These are phyloP conservation scores for Penicillium dipodomyicola DNA, from an alignment of 495 filamentous ascomycete species.

Conservation along the genomic window DNA sequence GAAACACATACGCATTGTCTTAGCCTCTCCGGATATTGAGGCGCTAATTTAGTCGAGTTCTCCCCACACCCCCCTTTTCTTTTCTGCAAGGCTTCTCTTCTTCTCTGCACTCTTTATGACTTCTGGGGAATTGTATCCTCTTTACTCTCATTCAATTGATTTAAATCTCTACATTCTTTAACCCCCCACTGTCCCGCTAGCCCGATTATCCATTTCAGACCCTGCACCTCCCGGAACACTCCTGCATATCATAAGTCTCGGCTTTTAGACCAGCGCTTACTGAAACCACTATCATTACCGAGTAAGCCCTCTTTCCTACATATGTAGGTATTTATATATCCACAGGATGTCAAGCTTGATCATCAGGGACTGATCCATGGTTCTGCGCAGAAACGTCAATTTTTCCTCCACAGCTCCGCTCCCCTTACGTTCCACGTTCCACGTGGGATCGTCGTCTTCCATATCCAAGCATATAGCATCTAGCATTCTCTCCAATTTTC, in stretches of 20 bases:
- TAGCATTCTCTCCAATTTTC: neutral
- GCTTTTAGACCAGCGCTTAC: constrained; percentile 1
- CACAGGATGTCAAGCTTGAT: neutral
- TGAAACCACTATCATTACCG: neutral
- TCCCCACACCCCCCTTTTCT: constrained; percentile 7
- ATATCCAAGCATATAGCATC: neutral
- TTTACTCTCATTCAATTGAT: constrained; percentile 1
- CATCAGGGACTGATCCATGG: constrained; percentile 1
- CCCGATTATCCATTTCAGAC: neutral
- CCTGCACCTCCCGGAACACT: neutral
- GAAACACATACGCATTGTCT: constrained; percentile 1
- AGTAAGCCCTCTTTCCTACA: neutral
- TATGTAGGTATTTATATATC: neutral
- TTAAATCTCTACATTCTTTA: constrained; percentile 4
- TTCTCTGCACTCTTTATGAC: neutral
- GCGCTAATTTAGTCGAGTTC: constrained; percentile 2
- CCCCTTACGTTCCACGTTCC: neutral
- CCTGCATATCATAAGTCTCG: constrained; percentile 1
- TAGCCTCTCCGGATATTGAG: constrained; percentile 6
- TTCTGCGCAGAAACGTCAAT: neutral
- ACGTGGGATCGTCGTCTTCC: neutral
- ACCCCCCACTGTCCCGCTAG: neutral
- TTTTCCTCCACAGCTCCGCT: neutral
- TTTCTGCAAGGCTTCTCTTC: constrained; percentile 6
- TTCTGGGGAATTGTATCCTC: neutral